Conservation (phyloP, 768 basidiomycete genomes). For the Fibroporia radiculosa region DNA sequence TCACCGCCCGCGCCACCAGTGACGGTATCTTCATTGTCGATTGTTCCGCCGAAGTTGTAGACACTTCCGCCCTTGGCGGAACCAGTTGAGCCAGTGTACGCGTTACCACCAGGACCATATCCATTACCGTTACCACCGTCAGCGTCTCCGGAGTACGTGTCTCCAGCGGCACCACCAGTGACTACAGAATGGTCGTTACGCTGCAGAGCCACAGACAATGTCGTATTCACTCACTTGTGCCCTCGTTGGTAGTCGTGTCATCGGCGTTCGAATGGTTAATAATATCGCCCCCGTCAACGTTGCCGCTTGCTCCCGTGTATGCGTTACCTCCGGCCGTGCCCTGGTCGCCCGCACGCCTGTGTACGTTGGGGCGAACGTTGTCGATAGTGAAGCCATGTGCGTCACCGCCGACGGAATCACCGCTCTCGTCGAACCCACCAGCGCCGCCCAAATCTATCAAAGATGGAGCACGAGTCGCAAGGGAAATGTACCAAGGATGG, state of each 20-base stretch:
- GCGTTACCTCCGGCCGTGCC: conserved; percentile 17
- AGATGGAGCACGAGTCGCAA: not conserved
- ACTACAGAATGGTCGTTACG: conserved; percentile 4
- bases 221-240: conserved; percentile 7
- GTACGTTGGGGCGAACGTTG: not conserved
- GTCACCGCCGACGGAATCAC: conserved; percentile 12
- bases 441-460: conserved; percentile 7
- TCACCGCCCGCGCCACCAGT: conserved; percentile 12
- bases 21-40: conserved; percentile 14
- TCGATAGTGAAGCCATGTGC: conserved; percentile 3
- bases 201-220: not conserved
- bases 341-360: conserved; percentile 11
- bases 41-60: conserved; percentile 10
- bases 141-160: conserved; percentile 15
- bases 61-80: conserved; percentile 13
- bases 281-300: conserved; percentile 13
- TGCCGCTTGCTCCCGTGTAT: conserved; percentile 14
- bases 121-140: conserved; percentile 16
- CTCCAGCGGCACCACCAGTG: conserved; percentile 12
- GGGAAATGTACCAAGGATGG: not conserved
- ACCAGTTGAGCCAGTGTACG: conserved; percentile 16
- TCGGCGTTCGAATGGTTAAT: conserved; percentile 9
- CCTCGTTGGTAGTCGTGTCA: conserved; percentile 8
- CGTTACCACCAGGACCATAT: conserved; percentile 19
- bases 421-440: conserved; percentile 14